Base-by-base conservation (phyloP, 139 green algal species). In the Protoeuglena noctilucae region DNA sequence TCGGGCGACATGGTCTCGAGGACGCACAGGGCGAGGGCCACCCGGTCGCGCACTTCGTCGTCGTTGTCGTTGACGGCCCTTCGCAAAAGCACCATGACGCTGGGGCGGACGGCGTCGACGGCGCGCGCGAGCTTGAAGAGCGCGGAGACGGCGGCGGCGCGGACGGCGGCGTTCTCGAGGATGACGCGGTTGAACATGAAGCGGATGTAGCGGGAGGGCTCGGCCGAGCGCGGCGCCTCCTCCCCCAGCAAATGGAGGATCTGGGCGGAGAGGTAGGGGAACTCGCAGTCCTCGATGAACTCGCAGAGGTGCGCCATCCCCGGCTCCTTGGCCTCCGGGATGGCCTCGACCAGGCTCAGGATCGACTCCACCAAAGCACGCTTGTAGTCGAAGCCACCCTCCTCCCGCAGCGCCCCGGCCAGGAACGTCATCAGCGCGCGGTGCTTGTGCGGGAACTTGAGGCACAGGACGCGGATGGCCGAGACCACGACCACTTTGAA, bases 241-340 rank as follows among this genome's bases (percentile, higher is more conserved):
- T 76, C 49, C 1, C 89, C 89, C 51, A 97, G 79, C 53, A 97
- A 61, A 64, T 96, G 83, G 62, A 97, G 69, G 49, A 97, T 88
- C 73, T 98, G 86, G 25, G 80, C 79, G 40, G 77, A 89, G 26
- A 98, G 83, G 74, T 85, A 93, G 0, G 87, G 96, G 72, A 98
- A 98, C 69, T 98, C 91, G 70, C 91, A 98, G 70, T 98, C 91
- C 73, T 98, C 91, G 40, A 98, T 98, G 80, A 98, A 98, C 76
- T 98, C 91, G 49, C 84, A 96, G 48, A 98, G 71, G 72, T 98
- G 88, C 2, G 64, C 70, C 48, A 98, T 76, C 2, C 87, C 91
- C n/a, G 77, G 65, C 71, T 98, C 92, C 64, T 93, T 95, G 50
- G 92, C 81, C 21, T 97, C 91, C 14, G 92, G 87, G 53, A 98